These are phyloP conservation scores for Ochetophila trinervis DNA, from an alignment of 306 rosid species.

Conservation along the genomic window DNA sequence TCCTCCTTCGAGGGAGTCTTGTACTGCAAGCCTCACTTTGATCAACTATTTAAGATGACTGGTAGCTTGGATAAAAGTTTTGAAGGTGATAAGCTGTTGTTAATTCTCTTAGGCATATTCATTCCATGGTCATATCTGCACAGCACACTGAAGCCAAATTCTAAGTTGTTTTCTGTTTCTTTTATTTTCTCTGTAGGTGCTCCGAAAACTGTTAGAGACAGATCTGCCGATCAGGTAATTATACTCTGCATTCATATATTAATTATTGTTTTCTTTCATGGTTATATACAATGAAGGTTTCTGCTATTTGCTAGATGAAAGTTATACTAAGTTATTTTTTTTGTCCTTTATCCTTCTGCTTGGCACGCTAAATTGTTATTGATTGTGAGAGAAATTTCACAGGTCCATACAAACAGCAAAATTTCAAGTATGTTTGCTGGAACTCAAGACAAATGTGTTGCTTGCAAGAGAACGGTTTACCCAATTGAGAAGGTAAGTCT, in stretches of 20 bases:
- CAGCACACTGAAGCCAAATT: conserved; percentile 2
- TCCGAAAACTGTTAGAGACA: conserved; percentile 64
- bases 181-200: conserved; percentile 41
- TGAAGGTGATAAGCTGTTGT: conserved; percentile 52
- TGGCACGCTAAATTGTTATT: conserved; percentile 12
- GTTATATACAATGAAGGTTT: conserved; percentile 2
- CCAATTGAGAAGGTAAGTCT: conserved; percentile 83
- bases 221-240: conserved; percentile 66
- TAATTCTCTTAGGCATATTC: conserved; percentile 11
- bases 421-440: conserved; percentile 75
- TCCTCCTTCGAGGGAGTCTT: conserved; percentile 83
- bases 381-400: conserved; percentile 21
- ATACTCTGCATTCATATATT: conserved; percentile 27
- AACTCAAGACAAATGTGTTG: conserved; percentile 88
- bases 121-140: not conserved
- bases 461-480: conserved; percentile 82
- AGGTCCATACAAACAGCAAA: conserved; percentile 66
- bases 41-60: conserved; percentile 84
- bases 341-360: not conserved
- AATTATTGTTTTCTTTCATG: conserved; percentile 2
- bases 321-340: too few species aligned
- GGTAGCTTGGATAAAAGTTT: conserved; percentile 97
- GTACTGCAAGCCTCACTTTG: conserved; percentile 94
- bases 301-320: conserved; percentile 7
- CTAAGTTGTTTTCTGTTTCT: conserved; percentile 12